Base-by-base conservation (phyloP, 2,329 filamentous ascomycete species). In the Fusarium guadeloupense region DNA sequence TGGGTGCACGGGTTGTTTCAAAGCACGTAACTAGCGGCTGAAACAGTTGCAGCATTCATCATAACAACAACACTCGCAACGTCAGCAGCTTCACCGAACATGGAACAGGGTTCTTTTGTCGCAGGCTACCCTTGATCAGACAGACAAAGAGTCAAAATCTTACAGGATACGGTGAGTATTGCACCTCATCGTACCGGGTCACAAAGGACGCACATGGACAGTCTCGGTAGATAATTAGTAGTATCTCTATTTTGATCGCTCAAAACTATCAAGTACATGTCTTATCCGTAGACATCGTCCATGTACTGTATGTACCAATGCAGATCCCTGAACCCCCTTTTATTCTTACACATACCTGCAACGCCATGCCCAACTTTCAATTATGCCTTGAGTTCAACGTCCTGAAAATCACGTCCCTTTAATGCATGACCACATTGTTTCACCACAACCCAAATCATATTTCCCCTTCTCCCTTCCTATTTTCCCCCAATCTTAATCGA, bases 1-100 rank as follows among this genome's bases (percentile, higher is more conserved):
- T 54, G 54, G 54, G 46, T 44, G 61, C 66, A 69, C 66, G 64
- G 64, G 28, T 65, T 54, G 66, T 69, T 66, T 68, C 66, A 68
- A 63, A 43, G 51, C 31, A 50, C 41, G 45, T 38, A 48, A 62
- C 59, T 66, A 64, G 61, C 53, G 57, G 44, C 66, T 69, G 66
- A 69, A 69, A 69, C 66, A 51, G 49, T 50, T 40, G 45, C 56
- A 50, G 34, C 39, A 26, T 34, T 42, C 38, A 58, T 50, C 54
- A 54, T 48, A 21, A 44, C 38, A 28, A 54, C 42, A 21, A 44
- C 38, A 28, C 25, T 38, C 47, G 25, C 43, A 54, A 53, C 58
- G 28, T 35, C 37, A 34, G 41, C n/a, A n/a, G n/a, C n/a, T 37
- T 56, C 49, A 23, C 20, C 33, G n/a, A n/a, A n/a, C n/a, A n/a